These are phyloP conservation scores for Yamadazyma sp. DNA, from an alignment of 805 yeast species.

Conservation along the genomic window DNA sequence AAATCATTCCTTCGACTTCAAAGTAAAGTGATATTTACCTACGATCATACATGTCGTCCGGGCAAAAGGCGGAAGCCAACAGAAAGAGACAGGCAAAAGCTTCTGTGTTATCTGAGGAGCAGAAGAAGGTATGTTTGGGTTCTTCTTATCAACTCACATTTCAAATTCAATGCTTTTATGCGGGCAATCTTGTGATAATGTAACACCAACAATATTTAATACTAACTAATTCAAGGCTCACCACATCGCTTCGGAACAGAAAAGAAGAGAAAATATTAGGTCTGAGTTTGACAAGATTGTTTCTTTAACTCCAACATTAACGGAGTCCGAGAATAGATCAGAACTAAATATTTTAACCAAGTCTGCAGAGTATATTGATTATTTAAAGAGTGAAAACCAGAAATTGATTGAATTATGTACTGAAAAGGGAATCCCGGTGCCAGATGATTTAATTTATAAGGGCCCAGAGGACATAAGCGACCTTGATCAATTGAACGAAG, in stretches of 20 bases:
- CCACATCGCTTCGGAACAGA: conserved; percentile 84
- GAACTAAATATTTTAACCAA: conserved; percentile 75
- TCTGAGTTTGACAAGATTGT: conserved; percentile 78
- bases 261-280: conserved; percentile 81
- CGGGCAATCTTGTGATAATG: neutral
- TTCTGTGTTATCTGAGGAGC: conserved; percentile 35
- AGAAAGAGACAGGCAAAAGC: conserved; percentile 26
- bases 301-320: conserved; percentile 68
- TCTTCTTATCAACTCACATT: too few species aligned
- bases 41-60: conserved; percentile 5
- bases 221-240: conserved; percentile 52
- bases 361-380: conserved; percentile 53
- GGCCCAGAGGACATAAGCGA: conserved; percentile 25
- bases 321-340: conserved; percentile 70
- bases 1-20: neutral
- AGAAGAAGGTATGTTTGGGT: conserved; percentile 32
- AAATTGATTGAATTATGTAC: conserved; percentile 43
- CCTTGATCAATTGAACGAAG: conserved; percentile 15
- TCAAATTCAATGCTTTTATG: too few species aligned
- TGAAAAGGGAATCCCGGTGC: conserved; percentile 41
- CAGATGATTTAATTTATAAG: conserved; percentile 35
- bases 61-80: conserved; percentile 1
- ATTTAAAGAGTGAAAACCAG: conserved; percentile 51
- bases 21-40: neutral
- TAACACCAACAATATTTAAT: conserved; percentile 16